Evolutionary conservation across 164 flowering plant genomes (phyloP).

Genomic region (Kalanchoe fedtschenkoi): DNA sequence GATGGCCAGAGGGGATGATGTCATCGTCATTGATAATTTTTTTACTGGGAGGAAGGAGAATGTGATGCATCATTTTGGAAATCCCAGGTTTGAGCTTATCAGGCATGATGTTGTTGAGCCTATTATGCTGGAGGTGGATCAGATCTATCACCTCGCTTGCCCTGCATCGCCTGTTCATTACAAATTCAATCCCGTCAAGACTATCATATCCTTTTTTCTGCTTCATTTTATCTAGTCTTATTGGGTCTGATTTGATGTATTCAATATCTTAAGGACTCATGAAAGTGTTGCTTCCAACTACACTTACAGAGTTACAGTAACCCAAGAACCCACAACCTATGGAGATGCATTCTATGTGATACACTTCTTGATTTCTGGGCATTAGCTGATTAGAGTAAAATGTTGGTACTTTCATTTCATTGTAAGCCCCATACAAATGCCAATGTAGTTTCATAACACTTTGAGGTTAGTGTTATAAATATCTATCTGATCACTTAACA

Average conservation of each 20-base stretch:
- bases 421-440: background rate
- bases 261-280: background rate
- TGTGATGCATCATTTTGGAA: constrained; percentile 66
- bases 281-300: no score
- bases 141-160: constrained; percentile 93
- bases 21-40: constrained; percentile 85
- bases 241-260: background rate
- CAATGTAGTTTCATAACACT: background rate
- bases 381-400: background rate
- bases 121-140: constrained; percentile 89
- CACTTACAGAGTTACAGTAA: no score
- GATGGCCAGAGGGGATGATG: constrained; percentile 68
- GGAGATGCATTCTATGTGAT: no score
- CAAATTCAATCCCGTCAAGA: constrained; percentile 90
- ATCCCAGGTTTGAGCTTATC: constrained; percentile 80
- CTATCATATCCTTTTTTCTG: constrained; percentile 71
- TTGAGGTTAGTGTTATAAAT: background rate
- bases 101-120: constrained; percentile 95
- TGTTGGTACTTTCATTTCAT: background rate
- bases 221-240: background rate
- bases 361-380: no score
- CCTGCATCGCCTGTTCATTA: constrained; percentile 98
- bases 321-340: no score
- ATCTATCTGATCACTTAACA: background rate
- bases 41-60: constrained; percentile 96